Percentiles rank a stretch among this genome's conserved stretches.
phyloP scores from a whole-genome alignment of 2,329 filamentous ascomycete species.

The Fusarium acutatum region DNA sequence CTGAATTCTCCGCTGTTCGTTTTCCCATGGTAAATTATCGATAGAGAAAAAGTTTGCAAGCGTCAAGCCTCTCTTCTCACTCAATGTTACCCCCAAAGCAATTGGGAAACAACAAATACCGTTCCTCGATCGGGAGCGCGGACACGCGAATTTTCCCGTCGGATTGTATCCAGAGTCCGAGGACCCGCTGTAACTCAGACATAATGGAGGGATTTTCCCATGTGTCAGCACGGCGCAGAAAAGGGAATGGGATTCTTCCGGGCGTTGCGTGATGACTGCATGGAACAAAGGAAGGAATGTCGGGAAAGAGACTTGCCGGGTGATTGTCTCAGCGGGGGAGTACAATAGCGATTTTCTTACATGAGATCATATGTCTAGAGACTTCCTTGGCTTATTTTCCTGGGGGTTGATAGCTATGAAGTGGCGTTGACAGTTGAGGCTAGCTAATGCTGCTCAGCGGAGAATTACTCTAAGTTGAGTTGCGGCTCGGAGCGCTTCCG shows the following conservation, averaged over 20 bases:
- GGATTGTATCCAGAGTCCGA: neutral
- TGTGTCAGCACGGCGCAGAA: neutral
- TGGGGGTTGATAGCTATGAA: neutral
- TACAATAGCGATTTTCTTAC: neutral
- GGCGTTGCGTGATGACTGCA: neutral
- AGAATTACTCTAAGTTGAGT: neutral
- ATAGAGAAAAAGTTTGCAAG: neutral
- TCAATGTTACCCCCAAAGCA: neutral
- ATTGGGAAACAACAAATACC: neutral
- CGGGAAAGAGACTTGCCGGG: neutral
- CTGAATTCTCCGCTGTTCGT: neutral
- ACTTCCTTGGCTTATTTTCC: neutral
- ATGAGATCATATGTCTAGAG: neutral
- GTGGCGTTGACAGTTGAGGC: neutral
- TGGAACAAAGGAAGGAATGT: neutral
- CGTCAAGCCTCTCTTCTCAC: neutral
- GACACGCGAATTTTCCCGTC: neutral
- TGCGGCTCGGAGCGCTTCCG: neutral
- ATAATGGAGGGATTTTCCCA: neutral
- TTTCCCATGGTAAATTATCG: neutral
- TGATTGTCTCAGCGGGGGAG: neutral
- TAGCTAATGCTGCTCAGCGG: neutral
- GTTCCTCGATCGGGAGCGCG: neutral
- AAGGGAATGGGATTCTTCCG: neutral
- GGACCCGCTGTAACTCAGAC: neutral